These are phyloP conservation scores for Phaseolus lunatus DNA, from an alignment of 306 rosid genomes.

Conservation along the genomic window DNA sequence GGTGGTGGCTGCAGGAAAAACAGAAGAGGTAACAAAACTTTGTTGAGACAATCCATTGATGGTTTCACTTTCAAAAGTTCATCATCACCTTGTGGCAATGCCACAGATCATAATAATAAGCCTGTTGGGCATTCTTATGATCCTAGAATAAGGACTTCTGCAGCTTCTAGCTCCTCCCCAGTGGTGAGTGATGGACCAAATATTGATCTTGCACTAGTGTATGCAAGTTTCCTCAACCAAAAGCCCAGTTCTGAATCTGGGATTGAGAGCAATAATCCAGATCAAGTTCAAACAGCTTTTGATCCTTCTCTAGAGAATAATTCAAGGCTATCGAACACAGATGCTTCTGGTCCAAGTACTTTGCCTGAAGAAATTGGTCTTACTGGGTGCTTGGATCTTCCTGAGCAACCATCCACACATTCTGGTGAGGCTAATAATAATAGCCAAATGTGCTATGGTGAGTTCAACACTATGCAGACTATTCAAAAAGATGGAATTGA, in stretches of 20 bases:
- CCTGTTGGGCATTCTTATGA: constrained; percentile 38
- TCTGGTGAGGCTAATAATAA: constrained; percentile 24
- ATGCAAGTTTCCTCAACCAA: constrained; percentile 76
- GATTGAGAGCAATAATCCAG: constrained; percentile 41
- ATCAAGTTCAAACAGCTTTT: constrained; percentile 45
- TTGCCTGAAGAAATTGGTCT: constrained; percentile 49
- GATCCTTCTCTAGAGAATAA: constrained; percentile 50
- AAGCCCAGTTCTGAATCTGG: constrained; percentile 52
- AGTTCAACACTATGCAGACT: constrained; percentile 48
- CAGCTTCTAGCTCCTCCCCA: constrained; percentile 54
- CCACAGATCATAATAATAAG: background rate
- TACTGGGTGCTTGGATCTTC: constrained; percentile 49
- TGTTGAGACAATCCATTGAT: constrained; percentile 45
- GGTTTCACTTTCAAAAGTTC: constrained; percentile 38
- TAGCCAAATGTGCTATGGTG: constrained; percentile 47
- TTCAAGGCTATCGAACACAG: constrained; percentile 46
- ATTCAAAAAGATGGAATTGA: constrained; percentile 48
- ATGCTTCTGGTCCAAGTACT: constrained; percentile 36
- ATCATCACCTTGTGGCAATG: constrained; percentile 3
- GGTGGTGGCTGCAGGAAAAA: constrained; percentile 71
- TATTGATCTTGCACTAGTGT: constrained; percentile 80
- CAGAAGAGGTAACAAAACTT: constrained; percentile 47
- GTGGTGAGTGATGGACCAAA: constrained; percentile 54
- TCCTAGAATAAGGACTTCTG: constrained; percentile 36
- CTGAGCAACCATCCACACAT: constrained; percentile 39